A percentile compares a stretch with the other conserved stretches of the same genome.
These are phyloP conservation scores for Magnusiomyces paraingens DNA, from an alignment of 1,139 yeast species.

Conservation along the genomic window DNA sequence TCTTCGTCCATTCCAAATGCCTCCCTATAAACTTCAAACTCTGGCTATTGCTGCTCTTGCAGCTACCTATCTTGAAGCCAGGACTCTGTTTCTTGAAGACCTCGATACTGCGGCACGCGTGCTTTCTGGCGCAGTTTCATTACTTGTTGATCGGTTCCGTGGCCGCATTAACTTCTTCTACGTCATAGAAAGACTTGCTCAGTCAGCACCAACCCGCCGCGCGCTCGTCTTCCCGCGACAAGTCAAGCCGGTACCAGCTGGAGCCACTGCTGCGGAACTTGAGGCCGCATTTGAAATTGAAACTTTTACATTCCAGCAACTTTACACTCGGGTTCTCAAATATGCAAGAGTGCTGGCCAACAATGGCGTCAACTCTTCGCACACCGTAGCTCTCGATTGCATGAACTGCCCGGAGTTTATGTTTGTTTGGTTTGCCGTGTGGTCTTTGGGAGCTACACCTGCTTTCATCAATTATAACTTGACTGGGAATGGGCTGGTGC, in stretches of 20 bases:
- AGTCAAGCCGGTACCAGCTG: constrained; percentile 16
- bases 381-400: constrained; percentile 69
- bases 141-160: constrained; percentile 27
- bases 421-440: constrained; percentile 74
- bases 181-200: constrained; percentile 48
- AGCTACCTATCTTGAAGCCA: constrained; percentile 31
- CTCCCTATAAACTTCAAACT: neutral
- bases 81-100: constrained; percentile 29
- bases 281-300: constrained; percentile 59
- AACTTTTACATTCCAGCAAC: constrained; percentile 57
- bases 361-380: constrained; percentile 58
- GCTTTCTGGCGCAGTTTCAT: constrained; percentile 21
- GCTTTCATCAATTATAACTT: constrained; percentile 82
- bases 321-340: constrained; percentile 58
- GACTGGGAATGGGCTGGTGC: constrained; percentile 65
- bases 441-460: constrained; percentile 90
- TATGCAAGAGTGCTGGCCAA: constrained; percentile 58
- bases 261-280: constrained; percentile 11
- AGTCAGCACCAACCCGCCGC: constrained; percentile 43
- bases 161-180: constrained; percentile 64
- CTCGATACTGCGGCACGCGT: constrained; percentile 26
- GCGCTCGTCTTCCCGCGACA: constrained; percentile 66
- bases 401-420: constrained; percentile 80
- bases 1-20: neutral
- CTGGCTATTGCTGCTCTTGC: constrained; percentile 25